Conservation (phyloP, 495 filamentous ascomycete species). For the Evernia prunastri region DNA sequence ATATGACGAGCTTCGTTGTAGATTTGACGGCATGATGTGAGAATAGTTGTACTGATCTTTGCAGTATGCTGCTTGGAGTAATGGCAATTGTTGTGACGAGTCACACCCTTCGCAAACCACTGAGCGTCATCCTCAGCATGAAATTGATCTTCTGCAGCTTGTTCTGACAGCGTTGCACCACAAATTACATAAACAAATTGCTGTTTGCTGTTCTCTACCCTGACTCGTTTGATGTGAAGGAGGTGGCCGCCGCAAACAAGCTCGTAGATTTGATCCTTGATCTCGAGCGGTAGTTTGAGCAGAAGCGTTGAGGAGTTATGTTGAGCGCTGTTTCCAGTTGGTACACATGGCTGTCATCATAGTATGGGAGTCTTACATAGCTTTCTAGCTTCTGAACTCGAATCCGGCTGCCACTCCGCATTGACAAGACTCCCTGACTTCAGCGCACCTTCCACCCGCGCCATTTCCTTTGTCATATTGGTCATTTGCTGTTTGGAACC, state of each 20-base stretch:
- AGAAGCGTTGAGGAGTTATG: constrained; percentile 5
- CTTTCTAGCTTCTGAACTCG: too few relatives aligned
- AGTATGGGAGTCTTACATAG: too few relatives aligned
- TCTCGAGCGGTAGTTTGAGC: not conserved
- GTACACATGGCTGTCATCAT: too few relatives aligned
- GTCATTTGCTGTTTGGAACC: too few relatives aligned
- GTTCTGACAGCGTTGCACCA: too few relatives aligned
- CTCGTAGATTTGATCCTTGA: not conserved
- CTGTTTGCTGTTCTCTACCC: too few relatives aligned
- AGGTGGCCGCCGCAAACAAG: not conserved
- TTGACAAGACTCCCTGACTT: too few relatives aligned
- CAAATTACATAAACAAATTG: too few relatives aligned
- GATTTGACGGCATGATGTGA: not conserved
- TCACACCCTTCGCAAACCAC: not conserved
- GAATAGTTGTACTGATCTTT: not conserved
- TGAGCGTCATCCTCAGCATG: not conserved
- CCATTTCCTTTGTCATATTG: too few relatives aligned
- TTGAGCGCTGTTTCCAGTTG: not conserved
- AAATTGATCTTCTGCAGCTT: too few relatives aligned
- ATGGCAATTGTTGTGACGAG: not conserved
- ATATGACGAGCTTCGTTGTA: not conserved
- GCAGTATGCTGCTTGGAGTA: not conserved
- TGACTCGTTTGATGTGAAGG: not conserved
- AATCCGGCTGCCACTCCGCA: too few relatives aligned
- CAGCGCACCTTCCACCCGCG: too few relatives aligned